These are phyloP conservation scores for Amanita phalloides DNA, from an alignment of 768 basidiomycete species.

Conservation along the genomic window DNA sequence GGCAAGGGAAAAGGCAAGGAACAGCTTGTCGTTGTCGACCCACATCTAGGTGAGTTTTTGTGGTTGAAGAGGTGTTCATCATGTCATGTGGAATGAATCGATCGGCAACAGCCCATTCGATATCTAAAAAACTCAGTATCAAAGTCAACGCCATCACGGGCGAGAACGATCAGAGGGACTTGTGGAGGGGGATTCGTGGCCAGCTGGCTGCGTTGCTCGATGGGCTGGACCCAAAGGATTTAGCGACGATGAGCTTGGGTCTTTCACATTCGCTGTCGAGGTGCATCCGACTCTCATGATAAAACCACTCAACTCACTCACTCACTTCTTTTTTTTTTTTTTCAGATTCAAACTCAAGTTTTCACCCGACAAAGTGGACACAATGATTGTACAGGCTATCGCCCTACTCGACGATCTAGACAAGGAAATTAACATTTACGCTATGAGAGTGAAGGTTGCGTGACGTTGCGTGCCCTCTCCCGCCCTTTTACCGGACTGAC, in stretches of 20 bases:
- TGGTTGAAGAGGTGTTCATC: no score
- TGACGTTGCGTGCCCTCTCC: background rate
- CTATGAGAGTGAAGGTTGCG: constrained; percentile 94
- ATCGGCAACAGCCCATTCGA: constrained; percentile 53
- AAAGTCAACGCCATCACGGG: constrained; percentile 53
- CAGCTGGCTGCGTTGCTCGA: constrained; percentile 84
- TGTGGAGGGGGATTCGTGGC: constrained; percentile 91
- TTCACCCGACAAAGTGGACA: constrained; percentile 99
- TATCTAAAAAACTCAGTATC: constrained; percentile 90
- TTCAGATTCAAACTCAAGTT: constrained; percentile 96
- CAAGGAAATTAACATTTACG: constrained; percentile 99
- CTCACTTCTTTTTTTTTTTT: no score
- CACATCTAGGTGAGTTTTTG: constrained; percentile 66
- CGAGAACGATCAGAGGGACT: constrained; percentile 48
- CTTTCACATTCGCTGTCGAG: constrained; percentile 93
- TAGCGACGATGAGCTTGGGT: constrained; percentile 97
- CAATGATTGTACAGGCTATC: constrained; percentile 99
- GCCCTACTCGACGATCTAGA: constrained; percentile 95
- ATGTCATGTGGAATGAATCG: background rate
- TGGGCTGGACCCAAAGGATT: constrained; percentile 85
- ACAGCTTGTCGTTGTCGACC: constrained; percentile 74
- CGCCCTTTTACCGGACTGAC: background rate
- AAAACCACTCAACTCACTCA: no score
- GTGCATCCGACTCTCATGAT: constrained; percentile 26
- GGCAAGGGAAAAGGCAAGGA: constrained; percentile 91